phyloP scores from a whole-genome alignment of 441 rosid species.

The Sinapis alba region DNA sequence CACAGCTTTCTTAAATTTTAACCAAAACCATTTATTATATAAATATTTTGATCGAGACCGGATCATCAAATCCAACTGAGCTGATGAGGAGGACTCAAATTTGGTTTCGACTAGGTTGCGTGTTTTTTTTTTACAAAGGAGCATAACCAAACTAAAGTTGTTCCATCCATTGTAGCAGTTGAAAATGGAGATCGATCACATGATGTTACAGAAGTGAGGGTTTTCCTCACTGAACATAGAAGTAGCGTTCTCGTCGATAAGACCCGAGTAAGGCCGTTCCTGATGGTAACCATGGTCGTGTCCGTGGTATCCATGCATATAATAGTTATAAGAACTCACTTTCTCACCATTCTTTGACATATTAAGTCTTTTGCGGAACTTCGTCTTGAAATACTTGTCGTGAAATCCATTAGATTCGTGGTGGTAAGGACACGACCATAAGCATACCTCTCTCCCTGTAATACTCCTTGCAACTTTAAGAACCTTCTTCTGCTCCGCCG shows the following conservation, averaged over 20 bases:
- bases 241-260: constrained; percentile 43
- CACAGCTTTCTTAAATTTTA: not conserved
- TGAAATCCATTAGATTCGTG: constrained; percentile 47
- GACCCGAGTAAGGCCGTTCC: constrained; percentile 42
- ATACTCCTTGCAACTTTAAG: constrained; percentile 54
- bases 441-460: constrained; percentile 56
- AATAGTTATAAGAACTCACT: constrained; percentile 47
- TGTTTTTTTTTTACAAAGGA: constrained; percentile 8
- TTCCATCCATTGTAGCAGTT: not conserved
- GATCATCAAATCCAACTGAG: not conserved
- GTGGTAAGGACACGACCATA: constrained; percentile 66
- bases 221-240: constrained; percentile 73
- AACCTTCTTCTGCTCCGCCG: constrained; percentile 60
- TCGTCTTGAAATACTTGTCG: constrained; percentile 34
- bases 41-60: not conserved
- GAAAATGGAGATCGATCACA: constrained; percentile 40
- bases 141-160: constrained; percentile 8
- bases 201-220: constrained; percentile 72
- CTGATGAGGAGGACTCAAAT: not conserved
- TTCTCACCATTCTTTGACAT: constrained; percentile 23
- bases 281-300: constrained; percentile 51
- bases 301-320: constrained; percentile 50
- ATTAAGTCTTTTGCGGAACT: constrained; percentile 6
- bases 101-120: not conserved
- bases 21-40: not conserved